Conservation (phyloP, 805 yeast species). For the Candida quercuum region DNA sequence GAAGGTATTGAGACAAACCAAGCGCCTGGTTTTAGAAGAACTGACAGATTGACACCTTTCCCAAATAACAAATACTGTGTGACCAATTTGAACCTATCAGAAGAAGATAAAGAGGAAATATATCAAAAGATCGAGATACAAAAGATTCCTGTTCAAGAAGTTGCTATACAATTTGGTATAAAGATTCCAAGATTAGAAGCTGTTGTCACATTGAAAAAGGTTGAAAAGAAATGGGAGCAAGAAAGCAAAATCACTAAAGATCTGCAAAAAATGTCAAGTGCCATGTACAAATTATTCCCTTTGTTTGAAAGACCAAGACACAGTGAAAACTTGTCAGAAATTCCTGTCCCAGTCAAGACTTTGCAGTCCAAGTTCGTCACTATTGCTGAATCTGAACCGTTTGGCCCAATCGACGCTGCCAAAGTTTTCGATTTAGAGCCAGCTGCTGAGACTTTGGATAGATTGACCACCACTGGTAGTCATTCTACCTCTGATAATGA, state of each 20-base stretch:
- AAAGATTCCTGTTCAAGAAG: slow-evolving; percentile 57
- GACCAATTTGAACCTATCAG: slow-evolving; percentile 58
- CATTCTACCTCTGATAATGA: slow-evolving; percentile 32
- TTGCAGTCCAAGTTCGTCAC: slow-evolving; percentile 78
- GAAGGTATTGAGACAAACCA: slow-evolving; percentile 11
- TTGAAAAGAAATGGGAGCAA: slow-evolving; percentile 58
- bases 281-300: slow-evolving; percentile 81
- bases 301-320: slow-evolving; percentile 43
- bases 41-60: slow-evolving; percentile 61
- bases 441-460: slow-evolving; percentile 73
- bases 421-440: slow-evolving; percentile 76
- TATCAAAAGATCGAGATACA: slow-evolving; percentile 48
- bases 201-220: slow-evolving; percentile 57
- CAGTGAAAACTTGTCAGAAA: slow-evolving; percentile 83
- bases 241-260: slow-evolving; percentile 50
- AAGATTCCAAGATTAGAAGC: slow-evolving; percentile 88
- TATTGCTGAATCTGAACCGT: slow-evolving; percentile 91
- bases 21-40: slow-evolving; percentile 3
- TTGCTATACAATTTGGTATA: slow-evolving; percentile 73
- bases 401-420: slow-evolving; percentile 96
- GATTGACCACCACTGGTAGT: slow-evolving; percentile 55
- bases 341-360: slow-evolving; percentile 84
- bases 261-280: slow-evolving; percentile 48
- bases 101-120: slow-evolving; percentile 55
- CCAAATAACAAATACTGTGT: slow-evolving; percentile 67